Evolutionary conservation across 371 early-diverging fungal species (phyloP).

Genomic region (Encephalitozoon cuniculi): DNA sequence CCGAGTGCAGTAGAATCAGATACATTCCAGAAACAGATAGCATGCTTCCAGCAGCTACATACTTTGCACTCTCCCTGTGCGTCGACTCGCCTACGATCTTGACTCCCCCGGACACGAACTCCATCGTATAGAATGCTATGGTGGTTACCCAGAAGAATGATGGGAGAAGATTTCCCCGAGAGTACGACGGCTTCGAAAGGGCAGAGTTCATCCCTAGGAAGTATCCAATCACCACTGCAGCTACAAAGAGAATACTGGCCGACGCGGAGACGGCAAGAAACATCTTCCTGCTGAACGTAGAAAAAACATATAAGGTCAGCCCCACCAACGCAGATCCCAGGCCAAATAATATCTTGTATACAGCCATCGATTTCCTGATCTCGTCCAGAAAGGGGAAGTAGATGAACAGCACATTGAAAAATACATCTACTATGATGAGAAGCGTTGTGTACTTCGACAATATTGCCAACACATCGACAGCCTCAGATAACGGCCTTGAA

Average conservation of each 20-base stretch:
- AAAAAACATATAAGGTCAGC: background rate
- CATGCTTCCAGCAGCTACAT: background rate
- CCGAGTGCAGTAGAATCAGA: background rate
- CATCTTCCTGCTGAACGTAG: background rate
- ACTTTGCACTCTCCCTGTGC: background rate
- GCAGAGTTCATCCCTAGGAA: background rate
- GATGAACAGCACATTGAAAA: background rate
- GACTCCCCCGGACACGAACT: background rate
- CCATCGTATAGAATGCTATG: background rate
- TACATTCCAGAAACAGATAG: background rate
- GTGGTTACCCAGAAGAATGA: conserved; percentile 5
- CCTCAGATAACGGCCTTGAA: background rate
- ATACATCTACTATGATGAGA: conserved; percentile 1
- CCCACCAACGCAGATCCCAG: background rate
- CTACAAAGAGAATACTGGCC: background rate
- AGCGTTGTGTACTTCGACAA: background rate
- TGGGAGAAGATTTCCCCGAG: background rate
- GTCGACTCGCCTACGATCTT: background rate
- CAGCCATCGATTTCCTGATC: background rate
- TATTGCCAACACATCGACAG: background rate
- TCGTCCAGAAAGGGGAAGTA: background rate
- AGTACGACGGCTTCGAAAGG: background rate
- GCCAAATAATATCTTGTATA: background rate
- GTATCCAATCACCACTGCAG: background rate
- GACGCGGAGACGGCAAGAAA: background rate